Conservation (phyloP, 2,329 filamentous ascomycete genomes). For the Neopestalotiopsis rosae region DNA sequence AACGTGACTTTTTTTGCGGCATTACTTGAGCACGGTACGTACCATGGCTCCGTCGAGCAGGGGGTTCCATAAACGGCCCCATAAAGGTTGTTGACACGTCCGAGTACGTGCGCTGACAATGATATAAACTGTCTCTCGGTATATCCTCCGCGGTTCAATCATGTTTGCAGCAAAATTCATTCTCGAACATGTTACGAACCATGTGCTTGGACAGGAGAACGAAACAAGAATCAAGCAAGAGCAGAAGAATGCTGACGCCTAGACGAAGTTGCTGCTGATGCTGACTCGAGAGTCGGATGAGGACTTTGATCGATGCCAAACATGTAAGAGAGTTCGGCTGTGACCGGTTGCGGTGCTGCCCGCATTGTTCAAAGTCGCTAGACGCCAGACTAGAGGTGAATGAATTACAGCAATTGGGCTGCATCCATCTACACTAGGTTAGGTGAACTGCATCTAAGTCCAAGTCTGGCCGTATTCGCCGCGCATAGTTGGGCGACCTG, state of each 20-base stretch:
- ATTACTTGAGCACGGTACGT: slow-evolving; percentile 1
- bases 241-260: too few species aligned
- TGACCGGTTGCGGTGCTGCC: slow-evolving; percentile 9
- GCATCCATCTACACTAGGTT: background rate
- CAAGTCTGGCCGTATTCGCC: too few species aligned
- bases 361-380: background rate
- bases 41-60: background rate
- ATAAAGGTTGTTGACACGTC: slow-evolving; percentile 1
- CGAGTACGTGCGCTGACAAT: background rate
- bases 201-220: background rate
- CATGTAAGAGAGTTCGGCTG: background rate
- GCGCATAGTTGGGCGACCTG: too few species aligned
- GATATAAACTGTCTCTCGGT: background rate
- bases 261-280: background rate
- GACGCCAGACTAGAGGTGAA: background rate
- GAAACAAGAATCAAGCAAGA: background rate
- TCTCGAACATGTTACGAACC: background rate
- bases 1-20: background rate
- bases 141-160: too few species aligned
- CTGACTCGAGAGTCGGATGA: background rate
- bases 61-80: background rate
- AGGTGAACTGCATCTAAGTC: background rate
- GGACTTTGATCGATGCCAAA: background rate
- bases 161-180: too few species aligned
- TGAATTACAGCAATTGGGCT: background rate